Base-by-base conservation (phyloP, 2,329 filamentous ascomycete genomes). In the Xylariales sp. region DNA sequence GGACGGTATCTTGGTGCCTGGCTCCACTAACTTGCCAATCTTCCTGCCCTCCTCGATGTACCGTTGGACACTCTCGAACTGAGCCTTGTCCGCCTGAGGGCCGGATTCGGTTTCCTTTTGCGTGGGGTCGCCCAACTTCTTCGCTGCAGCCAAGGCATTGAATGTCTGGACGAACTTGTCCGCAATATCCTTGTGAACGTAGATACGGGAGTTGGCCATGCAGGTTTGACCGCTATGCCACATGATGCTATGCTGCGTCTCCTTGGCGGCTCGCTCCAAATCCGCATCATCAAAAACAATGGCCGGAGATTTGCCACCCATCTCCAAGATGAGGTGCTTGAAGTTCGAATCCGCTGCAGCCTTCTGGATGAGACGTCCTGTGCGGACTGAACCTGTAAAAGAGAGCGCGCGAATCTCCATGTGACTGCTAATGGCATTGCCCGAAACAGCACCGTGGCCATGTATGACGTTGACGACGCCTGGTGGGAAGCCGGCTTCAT, bases 311-410 rank as follows among this genome's bases (percentile, higher is more conserved):
- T 86, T 86, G 34, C 82, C 82, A n/a, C 82, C 82, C 1, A 82
- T 75, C 60, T 84, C 81, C 14, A 84, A 69, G 2, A 76, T 78
- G 8, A 84, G 73, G 52, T 81, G 80, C 64, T 84, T 84, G 52
- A 80, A 58, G 46, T 76, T 77, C 4, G 72, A 85, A 2, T 73
- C 66, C 4, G 81, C 73, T 0, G 86, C 84, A 56, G 78, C 74
- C 54, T 84, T 84, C 75, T 88, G 86, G 40, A 91, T 86, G 40
- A 80, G 69, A 42, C 79, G 76, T 1, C 83, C 87, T 0, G 85
- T 88, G 2, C 69, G 70, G 2, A 81, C 84, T 7, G 80, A 85
- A 20, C 87, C 87, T 0, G 87, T 91, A 51, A 93, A 93, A 1
- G 82, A 81, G 37, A 91, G 69, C 55, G 84, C 87, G 51, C 85